Base-by-base conservation (phyloP, 345 rosid species). In the Physaria fendleri region DNA sequence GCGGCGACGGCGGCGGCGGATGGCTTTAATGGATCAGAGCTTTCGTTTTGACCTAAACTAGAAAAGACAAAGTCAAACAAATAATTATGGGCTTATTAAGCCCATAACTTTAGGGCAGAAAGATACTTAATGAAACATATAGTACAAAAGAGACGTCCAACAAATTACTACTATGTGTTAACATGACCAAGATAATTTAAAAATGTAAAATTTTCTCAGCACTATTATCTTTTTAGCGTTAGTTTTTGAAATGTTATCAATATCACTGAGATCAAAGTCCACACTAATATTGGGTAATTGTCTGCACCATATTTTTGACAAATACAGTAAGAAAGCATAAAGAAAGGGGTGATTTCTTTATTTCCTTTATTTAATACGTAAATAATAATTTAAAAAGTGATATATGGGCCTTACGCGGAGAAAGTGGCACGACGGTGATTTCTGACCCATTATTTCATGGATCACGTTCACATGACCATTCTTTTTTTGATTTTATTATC, bases 381-480 rank as follows among this genome's bases (percentile, higher is more conserved):
- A 27, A 24, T 35, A 12, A 20, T 2, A 29, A 18, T 49, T 21
- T 11, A 22, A 46, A 25, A 44, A 24, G 5, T 10, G 9, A 50
- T 17, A 41, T 47, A 28, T 63, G 50, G 23, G 18, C 30, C 33
- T 46, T 38, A 56, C 35, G 58, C 49, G 47, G 57, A 62, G 21
- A 49, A 38, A 15, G 29, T 11, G 34, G 43, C 14, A 24, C 38
- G 47, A 28, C 41, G 18, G 43, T 66, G 49, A 21, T 40, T 49
- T 15, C n/a, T 37, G 58, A 47, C 64, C 21, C 8, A 14, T 18
- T 37, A n/a, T 25, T 29, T 16, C 34, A 20, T n/a, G 28, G 55
- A 54, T 16, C 28, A 67, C 44, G 71, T 57, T 56, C 64, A 57
- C 57, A 56, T 46, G 70, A 17, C 54, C 5, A 34, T 5, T 8